Conservation (phyloP, 768 basidiomycete genomes). For the Grammothele lineata region DNA sequence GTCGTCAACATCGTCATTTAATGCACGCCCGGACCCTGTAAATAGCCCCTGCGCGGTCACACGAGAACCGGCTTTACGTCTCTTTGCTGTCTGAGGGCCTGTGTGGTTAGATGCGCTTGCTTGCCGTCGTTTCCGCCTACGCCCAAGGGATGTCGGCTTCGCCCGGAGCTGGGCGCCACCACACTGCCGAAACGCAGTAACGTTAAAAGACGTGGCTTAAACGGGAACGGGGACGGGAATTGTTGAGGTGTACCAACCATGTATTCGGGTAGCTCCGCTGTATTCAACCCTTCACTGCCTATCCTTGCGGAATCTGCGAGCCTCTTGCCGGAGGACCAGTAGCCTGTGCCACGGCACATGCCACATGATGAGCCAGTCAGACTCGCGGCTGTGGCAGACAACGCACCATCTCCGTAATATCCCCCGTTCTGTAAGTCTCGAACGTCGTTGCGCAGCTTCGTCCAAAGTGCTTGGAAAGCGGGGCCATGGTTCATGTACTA, state of each 20-base stretch:
- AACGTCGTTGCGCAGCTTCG: constrained; percentile 59
- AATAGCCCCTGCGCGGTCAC: constrained; percentile 63
- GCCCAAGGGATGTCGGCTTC: constrained; percentile 46
- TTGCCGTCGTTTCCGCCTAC: constrained; percentile 36
- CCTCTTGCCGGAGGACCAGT: constrained; percentile 76
- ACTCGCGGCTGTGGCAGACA: background rate
- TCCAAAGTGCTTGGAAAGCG: constrained; percentile 74
- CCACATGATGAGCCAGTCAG: background rate
- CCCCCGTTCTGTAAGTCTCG: constrained; percentile 64
- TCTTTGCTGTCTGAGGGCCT: constrained; percentile 59
- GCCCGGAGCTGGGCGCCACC: constrained; percentile 71
- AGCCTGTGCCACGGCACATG: constrained; percentile 44
- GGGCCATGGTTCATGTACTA: constrained; percentile 82
- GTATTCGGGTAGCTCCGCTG: constrained; percentile 69
- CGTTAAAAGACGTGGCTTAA: no score
- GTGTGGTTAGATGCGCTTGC: constrained; percentile 52
- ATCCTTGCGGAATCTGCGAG: constrained; percentile 60
- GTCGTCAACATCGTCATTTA: constrained; percentile 40
- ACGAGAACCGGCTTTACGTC: constrained; percentile 67
- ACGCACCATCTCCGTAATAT: constrained; percentile 77
- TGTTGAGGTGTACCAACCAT: constrained; percentile 53
- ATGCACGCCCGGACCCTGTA: constrained; percentile 46
- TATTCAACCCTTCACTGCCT: constrained; percentile 44
- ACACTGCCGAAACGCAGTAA: constrained; percentile 42
- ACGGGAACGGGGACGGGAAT: no score